A percentile compares a stretch with the other conserved stretches of the same genome.
phyloP scores from a whole-genome alignment of 495 filamentous ascomycete species.

The Aspergillus ostianus region DNA sequence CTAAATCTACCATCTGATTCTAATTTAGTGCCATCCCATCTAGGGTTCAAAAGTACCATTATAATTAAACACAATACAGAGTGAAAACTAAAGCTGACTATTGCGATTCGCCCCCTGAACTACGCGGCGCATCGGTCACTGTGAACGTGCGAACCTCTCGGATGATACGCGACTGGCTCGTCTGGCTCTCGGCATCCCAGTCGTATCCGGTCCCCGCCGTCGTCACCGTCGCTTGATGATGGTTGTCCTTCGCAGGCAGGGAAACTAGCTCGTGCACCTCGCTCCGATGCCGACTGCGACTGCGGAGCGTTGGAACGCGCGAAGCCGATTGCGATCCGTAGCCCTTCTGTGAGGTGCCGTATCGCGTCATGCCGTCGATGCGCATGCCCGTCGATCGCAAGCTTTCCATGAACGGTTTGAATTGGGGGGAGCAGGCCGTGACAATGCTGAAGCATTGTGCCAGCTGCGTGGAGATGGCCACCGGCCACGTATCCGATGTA shows the following conservation, averaged over 20 bases:
- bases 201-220: conserved; percentile 14
- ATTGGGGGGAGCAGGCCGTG: conserved; percentile 45
- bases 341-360: conserved; percentile 18
- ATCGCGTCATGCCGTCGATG: conserved; percentile 30
- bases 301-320: neutral
- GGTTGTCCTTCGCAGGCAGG: conserved; percentile 8
- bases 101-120: conserved; percentile 2
- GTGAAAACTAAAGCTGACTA: neutral
- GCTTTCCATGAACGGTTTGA: conserved; percentile 46
- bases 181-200: conserved; percentile 29
- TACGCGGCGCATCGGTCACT: conserved; percentile 15
- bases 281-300: conserved; percentile 10
- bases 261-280: conserved; percentile 21
- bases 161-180: conserved; percentile 34
- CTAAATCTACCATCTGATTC: neutral
- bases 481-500: conserved; percentile 29
- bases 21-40: neutral
- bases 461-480: conserved; percentile 34
- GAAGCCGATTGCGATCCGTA: conserved; percentile 16
- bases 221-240: conserved; percentile 15
- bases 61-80: neutral
- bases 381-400: conserved; percentile 43
- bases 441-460: conserved; percentile 38
- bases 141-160: conserved; percentile 25
- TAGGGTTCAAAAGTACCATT: neutral